Conservation (phyloP, 139 green algal species). For the Picocystis salinarum region DNA sequence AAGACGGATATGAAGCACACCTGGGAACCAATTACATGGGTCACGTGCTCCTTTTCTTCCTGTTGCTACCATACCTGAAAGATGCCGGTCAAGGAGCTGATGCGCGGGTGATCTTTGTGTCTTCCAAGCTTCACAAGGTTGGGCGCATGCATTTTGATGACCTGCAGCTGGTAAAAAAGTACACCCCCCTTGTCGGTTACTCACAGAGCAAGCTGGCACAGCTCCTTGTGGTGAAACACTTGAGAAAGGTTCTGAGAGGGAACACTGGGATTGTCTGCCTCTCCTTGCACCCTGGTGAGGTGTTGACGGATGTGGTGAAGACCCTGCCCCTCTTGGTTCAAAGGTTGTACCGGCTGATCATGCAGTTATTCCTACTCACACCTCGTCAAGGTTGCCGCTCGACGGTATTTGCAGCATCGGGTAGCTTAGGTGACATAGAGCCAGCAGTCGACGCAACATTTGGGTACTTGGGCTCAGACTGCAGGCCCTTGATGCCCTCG, state of each 20-base stretch:
- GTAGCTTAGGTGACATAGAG: neutral
- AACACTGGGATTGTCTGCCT: slow-evolving; percentile 10
- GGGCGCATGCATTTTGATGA: slow-evolving; percentile 16
- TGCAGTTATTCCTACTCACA: slow-evolving; percentile 42
- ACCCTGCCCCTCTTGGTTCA: slow-evolving; percentile 36
- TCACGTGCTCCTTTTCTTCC: slow-evolving; percentile 35
- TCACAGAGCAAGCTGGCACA: slow-evolving; percentile 58
- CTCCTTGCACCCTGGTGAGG: slow-evolving; percentile 55
- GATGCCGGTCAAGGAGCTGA: neutral
- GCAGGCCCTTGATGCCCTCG: slow-evolving; percentile 12
- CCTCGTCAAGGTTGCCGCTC: slow-evolving; percentile 28
- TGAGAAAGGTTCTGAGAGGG: slow-evolving; percentile 25
- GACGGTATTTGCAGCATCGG: neutral
- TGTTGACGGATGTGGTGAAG: slow-evolving; percentile 54
- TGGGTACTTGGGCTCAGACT: slow-evolving; percentile 39
- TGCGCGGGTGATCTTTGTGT: slow-evolving; percentile 39
- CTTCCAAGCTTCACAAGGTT: slow-evolving; percentile 28
- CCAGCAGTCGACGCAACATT: slow-evolving; percentile 6
- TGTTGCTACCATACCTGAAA: slow-evolving; percentile 39
- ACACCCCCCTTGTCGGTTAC: slow-evolving; percentile 35
- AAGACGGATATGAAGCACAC: slow-evolving; percentile 32
- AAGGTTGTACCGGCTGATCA: slow-evolving; percentile 28
- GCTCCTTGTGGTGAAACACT: slow-evolving; percentile 32
- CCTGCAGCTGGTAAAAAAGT: slow-evolving; percentile 11
- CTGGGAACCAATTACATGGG: slow-evolving; percentile 29